Evolutionary conservation across 1,284 basidiomycete species (phyloP).

Genomic region (Leccinum solheimii): DNA sequence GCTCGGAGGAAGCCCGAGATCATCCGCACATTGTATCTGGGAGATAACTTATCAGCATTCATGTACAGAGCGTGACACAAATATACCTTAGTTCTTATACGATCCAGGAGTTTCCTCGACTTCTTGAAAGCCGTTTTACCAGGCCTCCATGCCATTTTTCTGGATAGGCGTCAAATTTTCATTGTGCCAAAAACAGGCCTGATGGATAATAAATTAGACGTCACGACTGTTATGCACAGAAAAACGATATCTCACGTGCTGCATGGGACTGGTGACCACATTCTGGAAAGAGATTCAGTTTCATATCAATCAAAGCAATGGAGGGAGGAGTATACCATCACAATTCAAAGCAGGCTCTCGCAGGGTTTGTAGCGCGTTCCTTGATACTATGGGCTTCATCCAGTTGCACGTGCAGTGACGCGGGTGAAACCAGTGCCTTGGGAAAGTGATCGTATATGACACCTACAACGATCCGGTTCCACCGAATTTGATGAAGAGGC

Average conservation of each 20-base stretch:
- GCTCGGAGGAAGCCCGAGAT: constrained; percentile 95
- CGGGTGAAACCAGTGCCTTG: not conserved
- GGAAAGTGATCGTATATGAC: not conserved
- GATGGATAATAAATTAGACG: constrained; percentile 4
- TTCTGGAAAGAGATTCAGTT: constrained; percentile 41
- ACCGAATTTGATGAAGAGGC: constrained; percentile 81
- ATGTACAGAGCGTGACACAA: not conserved
- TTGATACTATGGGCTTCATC: constrained; percentile 99
- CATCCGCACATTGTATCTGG: constrained; percentile 95
- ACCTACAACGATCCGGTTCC: constrained; percentile 77
- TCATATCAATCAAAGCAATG: not conserved
- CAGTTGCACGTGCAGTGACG: constrained; percentile 49
- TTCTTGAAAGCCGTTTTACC: constrained; percentile 88
- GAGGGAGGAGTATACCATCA: constrained; percentile 56
- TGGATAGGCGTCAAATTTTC: constrained; percentile 95
- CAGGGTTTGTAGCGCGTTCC: constrained; percentile 92
- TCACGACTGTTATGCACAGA: not conserved
- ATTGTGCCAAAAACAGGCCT: constrained; percentile 90
- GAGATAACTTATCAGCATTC: constrained; percentile 35
- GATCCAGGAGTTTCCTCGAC: constrained; percentile 82
- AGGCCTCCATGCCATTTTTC: constrained; percentile 72
- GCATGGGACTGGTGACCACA: constrained; percentile 94
- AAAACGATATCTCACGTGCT: constrained; percentile 62
- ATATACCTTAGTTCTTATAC: constrained; percentile 85
- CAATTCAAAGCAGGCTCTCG: constrained; percentile 92